Base-by-base conservation (phyloP, 2,329 filamentous ascomycete genomes). In the Colletotrichum sp. region DNA sequence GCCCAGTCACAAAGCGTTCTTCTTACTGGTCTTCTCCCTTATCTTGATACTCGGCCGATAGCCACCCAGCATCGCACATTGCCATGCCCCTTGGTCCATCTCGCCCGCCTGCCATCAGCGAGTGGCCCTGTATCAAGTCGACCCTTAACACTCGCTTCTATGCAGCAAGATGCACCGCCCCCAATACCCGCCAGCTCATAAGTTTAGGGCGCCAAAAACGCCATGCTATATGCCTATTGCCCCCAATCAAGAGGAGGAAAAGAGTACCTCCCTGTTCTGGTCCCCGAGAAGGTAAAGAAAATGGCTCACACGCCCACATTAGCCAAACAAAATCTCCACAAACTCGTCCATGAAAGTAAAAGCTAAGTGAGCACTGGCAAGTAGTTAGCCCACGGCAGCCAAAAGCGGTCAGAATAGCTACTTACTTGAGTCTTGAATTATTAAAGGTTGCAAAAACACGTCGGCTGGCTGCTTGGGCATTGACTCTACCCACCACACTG, bases 371-470 rank as follows among this genome's bases (percentile, higher is more conserved):
- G 92, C 89, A 83, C 91, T 93, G 78, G 59, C 11, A 59, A 11
- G 12, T 11, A 22, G 57, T 72, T 39, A 72, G 73, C n/a, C 39
- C 32, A 27, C 36, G 30, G 74, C 80, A n/a, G 78, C 81, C 75
- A 30, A 63, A 81, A 69, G 81, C 55, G 34, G 16, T 15, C 32
- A 25, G 48, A 34, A 73, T 8, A 25, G 19, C 8, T 5, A 91
- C 93, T 88, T 87, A 96, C 94, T 98, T 98, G 79, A 99, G 87
- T 78, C 95, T 90, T 74, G 92, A 90, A 85, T 98, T 99, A 84
- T 99, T 99, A 79, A 98, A 88, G 61, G 95, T 96, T 12, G 96
- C 96, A 87, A 98, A 95, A 64, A 98, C 91, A 80, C 96, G 94
- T 79, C 96, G 91, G 78, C 96, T 96, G 27, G 97, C 97, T 72